Evolutionary conservation across 2,329 filamentous ascomycete species (phyloP).

Genomic region (Hypomyces perniciosus): DNA sequence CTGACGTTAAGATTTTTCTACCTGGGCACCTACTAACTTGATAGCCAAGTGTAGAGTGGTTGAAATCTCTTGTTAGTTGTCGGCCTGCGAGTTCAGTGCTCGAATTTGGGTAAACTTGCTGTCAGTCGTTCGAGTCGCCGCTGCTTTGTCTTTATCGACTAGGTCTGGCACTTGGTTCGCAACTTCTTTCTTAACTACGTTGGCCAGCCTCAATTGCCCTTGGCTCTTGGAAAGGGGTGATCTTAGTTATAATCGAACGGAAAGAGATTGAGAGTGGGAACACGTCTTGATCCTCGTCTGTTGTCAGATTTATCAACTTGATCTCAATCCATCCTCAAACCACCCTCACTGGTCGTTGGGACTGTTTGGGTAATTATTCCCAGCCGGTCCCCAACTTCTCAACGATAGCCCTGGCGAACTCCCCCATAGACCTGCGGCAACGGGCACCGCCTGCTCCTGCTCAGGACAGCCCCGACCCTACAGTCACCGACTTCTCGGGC

Average conservation of each 20-base stretch:
- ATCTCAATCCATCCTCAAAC: not conserved
- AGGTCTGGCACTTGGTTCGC: no score
- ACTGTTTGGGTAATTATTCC: conserved; percentile 31
- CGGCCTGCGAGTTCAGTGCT: not conserved
- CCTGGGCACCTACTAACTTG: not conserved
- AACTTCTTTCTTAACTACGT: no score
- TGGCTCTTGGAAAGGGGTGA: no score
- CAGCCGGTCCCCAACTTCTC: conserved; percentile 25
- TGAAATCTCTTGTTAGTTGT: not conserved
- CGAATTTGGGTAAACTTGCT: not conserved
- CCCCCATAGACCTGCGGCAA: conserved; percentile 28
- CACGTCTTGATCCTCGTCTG: no score
- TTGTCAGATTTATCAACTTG: not conserved
- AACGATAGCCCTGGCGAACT: conserved; percentile 29
- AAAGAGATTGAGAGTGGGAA: not conserved
- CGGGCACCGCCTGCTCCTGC: conserved; percentile 25
- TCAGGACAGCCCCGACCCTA: conserved; percentile 27
- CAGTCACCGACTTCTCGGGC: conserved; percentile 27
- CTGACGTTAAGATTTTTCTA: not conserved
- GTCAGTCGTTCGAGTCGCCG: not conserved
- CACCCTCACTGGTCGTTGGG: conserved; percentile 12
- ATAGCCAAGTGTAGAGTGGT: not conserved
- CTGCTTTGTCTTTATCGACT: not conserved
- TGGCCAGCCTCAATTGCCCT: no score
- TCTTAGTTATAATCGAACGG: no score